Conservation (phyloP, 306 rosid genomes). For the Boehmeria nivea region DNA sequence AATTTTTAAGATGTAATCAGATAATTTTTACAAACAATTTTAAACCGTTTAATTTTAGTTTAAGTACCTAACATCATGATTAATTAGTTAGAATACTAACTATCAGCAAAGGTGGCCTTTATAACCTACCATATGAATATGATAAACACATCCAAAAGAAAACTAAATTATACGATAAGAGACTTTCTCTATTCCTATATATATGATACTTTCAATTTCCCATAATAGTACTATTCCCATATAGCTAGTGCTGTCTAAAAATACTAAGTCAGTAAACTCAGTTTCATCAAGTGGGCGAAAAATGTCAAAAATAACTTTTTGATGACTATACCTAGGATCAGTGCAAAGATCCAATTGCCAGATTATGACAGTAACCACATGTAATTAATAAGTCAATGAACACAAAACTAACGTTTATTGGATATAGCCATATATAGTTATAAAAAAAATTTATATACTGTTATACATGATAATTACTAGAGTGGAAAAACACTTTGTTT, state of each 20-base stretch:
- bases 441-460: neutral
- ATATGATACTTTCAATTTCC: neutral
- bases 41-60: no score
- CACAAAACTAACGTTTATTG: neutral
- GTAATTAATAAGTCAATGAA: neutral
- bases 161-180: no score
- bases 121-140: no score
- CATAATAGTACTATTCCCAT: neutral
- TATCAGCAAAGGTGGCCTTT: no score
- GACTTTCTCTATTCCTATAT: no score
- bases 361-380: slow-evolving; percentile 1
- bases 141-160: no score
- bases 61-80: no score
- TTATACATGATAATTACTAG: slow-evolving; percentile 2
- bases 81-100: no score
- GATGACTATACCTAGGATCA: slow-evolving; percentile 4
- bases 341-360: neutral
- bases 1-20: no score
- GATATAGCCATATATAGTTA: neutral
- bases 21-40: no score
- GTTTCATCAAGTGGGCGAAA: neutral
- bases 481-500: slow-evolving; percentile 26
- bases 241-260: neutral
- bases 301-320: neutral
- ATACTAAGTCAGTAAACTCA: neutral